Conservation (phyloP, 1,284 basidiomycete species). For the Microbotryomycetes sp. region DNA sequence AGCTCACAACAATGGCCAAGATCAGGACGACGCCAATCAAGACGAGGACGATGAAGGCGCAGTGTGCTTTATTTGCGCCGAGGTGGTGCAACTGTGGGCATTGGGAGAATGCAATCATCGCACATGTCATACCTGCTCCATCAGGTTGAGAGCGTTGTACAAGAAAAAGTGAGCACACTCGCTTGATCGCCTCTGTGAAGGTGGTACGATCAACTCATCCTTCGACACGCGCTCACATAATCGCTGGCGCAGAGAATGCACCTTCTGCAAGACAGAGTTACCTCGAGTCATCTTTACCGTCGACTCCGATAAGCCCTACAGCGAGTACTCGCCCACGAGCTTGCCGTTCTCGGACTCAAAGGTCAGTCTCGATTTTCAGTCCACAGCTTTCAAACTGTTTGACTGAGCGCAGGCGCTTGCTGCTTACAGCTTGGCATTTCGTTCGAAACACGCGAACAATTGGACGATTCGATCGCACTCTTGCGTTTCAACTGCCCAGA, state of each 20-base stretch:
- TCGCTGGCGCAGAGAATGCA: slow-evolving; percentile 74
- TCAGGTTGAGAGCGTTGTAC: slow-evolving; percentile 87
- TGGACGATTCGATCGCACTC: slow-evolving; percentile 87
- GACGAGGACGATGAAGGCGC: slow-evolving; percentile 43
- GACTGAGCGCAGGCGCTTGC: not conserved
- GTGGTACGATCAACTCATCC: too few species aligned
- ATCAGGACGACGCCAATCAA: not conserved
- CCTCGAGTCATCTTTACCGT: slow-evolving; percentile 73
- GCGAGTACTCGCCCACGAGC: slow-evolving; percentile 54
- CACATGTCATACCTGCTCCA: slow-evolving; percentile 85
- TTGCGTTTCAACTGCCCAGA: slow-evolving; percentile 56
- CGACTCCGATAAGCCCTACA: slow-evolving; percentile 52
- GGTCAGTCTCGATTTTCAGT: not conserved
- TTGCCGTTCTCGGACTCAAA: slow-evolving; percentile 65
- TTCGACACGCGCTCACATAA: too few species aligned
- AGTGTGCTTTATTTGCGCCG: slow-evolving; percentile 92
- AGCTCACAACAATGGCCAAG: not conserved
- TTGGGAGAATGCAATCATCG: slow-evolving; percentile 86
- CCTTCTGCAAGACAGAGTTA: slow-evolving; percentile 92
- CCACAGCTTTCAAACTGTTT: not conserved
- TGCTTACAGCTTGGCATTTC: slow-evolving; percentile 55
- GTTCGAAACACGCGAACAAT: slow-evolving; percentile 87
- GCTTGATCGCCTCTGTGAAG: too few species aligned
- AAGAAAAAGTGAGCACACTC: slow-evolving; percentile 49
- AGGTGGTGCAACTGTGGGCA: slow-evolving; percentile 84